These are phyloP conservation scores for Melanomma pulvis-pyrius DNA, from an alignment of 495 filamentous ascomycete genomes.

Conservation along the genomic window DNA sequence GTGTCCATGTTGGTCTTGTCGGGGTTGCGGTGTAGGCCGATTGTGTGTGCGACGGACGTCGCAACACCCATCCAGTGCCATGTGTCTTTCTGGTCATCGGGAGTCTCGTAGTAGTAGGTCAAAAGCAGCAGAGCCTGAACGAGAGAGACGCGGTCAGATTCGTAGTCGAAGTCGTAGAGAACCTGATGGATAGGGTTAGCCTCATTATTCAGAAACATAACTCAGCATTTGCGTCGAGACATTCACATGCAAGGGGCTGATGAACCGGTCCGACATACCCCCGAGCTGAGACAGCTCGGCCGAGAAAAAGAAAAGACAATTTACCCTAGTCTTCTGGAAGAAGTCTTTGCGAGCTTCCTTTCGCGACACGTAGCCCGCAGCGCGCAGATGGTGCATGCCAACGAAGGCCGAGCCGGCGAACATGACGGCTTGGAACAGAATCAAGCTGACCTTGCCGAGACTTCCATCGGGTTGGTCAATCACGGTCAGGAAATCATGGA, in stretches of 20 bases:
- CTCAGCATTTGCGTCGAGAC: background rate
- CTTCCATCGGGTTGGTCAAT: slow-evolving; percentile 67
- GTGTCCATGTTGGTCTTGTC: slow-evolving; percentile 71
- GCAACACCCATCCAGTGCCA: slow-evolving; percentile 48
- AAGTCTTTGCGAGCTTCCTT: slow-evolving; percentile 77
- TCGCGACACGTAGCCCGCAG: slow-evolving; percentile 68
- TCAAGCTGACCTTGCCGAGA: slow-evolving; percentile 69
- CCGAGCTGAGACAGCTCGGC: slow-evolving; percentile 4
- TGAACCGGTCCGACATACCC: background rate
- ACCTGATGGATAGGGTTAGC: slow-evolving; percentile 45
- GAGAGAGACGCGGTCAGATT: slow-evolving; percentile 77
- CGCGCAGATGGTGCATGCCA: slow-evolving; percentile 66
- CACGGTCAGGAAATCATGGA: slow-evolving; percentile 70
- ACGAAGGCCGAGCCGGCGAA: slow-evolving; percentile 79
- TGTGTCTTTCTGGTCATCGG: slow-evolving; percentile 47
- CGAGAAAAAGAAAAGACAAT: slow-evolving; percentile 29
- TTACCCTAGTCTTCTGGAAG: slow-evolving; percentile 76
- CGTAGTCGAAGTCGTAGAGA: slow-evolving; percentile 85
- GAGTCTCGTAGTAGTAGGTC: slow-evolving; percentile 55
- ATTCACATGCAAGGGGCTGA: slow-evolving; percentile 16
- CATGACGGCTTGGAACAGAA: slow-evolving; percentile 82
- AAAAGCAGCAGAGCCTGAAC: slow-evolving; percentile 82
- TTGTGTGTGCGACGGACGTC: slow-evolving; percentile 43
- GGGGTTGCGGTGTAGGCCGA: slow-evolving; percentile 59
- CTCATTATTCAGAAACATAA: background rate